A percentile compares a stretch with the other conserved stretches of the same genome.
These are phyloP conservation scores for Kazachstania psychrophila DNA, from an alignment of 805 yeast species.

Conservation along the genomic window DNA sequence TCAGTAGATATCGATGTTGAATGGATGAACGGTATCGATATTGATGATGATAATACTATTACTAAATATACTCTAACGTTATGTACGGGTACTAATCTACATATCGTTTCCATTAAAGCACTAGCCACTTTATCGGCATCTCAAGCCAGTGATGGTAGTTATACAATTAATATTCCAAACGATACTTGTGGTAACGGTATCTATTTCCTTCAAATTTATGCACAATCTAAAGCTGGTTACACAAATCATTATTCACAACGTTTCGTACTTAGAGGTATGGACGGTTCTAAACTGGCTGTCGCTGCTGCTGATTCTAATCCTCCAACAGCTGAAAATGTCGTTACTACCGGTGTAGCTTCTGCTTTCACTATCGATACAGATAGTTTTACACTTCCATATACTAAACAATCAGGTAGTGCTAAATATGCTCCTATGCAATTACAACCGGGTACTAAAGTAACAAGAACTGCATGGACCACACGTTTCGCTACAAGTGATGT, in stretches of 20 bases:
- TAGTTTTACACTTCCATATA: constrained; percentile 63
- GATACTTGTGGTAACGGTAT: constrained; percentile 49
- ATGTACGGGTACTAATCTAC: constrained; percentile 58
- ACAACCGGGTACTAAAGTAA: constrained; percentile 68
- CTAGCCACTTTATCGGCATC: constrained; percentile 27
- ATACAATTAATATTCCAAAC: constrained; percentile 37
- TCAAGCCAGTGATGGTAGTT: constrained; percentile 26
- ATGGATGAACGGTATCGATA: constrained; percentile 50
- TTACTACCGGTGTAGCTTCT: constrained; percentile 7
- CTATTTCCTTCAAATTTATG: constrained; percentile 62
- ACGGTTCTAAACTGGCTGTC: constrained; percentile 44
- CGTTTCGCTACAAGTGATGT: constrained; percentile 60
- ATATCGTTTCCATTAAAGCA: constrained; percentile 35
- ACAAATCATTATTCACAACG: constrained; percentile 61
- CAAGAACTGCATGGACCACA: constrained; percentile 57
- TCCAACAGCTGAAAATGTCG: constrained; percentile 31
- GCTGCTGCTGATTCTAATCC: constrained; percentile 29
- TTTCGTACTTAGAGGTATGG: constrained; percentile 61
- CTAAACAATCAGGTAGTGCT: constrained; percentile 65
- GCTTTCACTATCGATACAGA: constrained; percentile 27
- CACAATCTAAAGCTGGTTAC: constrained; percentile 35
- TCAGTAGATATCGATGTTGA: constrained; percentile 18
- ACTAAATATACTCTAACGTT: constrained; percentile 43
- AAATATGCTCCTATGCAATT: constrained; percentile 88
- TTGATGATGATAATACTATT: constrained; percentile 39